Conservation (phyloP, 2,329 filamentous ascomycete genomes). For the Cucurbitaria berberidis region DNA sequence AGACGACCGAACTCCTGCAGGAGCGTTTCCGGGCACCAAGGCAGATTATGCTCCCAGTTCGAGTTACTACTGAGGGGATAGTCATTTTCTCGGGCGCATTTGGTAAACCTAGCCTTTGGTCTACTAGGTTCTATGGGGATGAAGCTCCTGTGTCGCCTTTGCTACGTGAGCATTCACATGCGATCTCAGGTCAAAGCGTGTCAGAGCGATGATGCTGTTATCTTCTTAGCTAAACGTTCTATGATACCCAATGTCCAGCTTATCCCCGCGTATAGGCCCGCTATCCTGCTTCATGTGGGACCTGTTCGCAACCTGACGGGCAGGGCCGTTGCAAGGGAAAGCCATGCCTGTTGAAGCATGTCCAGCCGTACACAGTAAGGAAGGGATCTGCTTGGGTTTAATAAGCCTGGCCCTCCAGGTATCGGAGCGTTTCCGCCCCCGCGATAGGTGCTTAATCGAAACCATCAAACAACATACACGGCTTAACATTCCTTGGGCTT, state of each 20-base stretch:
- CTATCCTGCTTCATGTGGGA: slow-evolving; percentile 2
- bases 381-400: slow-evolving; percentile 8
- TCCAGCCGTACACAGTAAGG: slow-evolving; percentile 16
- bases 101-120: neutral
- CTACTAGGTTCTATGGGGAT: neutral
- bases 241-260: neutral
- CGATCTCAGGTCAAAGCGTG: neutral
- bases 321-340: slow-evolving; percentile 8
- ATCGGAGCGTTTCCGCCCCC: slow-evolving; percentile 8
- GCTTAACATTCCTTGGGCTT: neutral
- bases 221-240: slow-evolving; percentile 1
- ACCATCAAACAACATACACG: neutral
- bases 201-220: neutral
- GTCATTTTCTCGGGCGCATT: neutral
- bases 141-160: neutral
- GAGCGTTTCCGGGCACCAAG: slow-evolving; percentile 47
- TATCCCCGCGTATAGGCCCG: slow-evolving; percentile 3
- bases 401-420: slow-evolving; percentile 7
- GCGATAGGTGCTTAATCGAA: neutral
- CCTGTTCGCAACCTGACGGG: slow-evolving; percentile 1
- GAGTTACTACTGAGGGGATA: slow-evolving; percentile 38
- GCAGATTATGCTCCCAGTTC: slow-evolving; percentile 38
- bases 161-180: neutral
- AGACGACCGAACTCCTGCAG: slow-evolving; percentile 40
- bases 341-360: slow-evolving; percentile 18